Evolutionary conservation across 179 eudicot genomes (phyloP), one percentile per base, ranked within the genome.

Genomic region (Carnegiea gigantea): DNA sequence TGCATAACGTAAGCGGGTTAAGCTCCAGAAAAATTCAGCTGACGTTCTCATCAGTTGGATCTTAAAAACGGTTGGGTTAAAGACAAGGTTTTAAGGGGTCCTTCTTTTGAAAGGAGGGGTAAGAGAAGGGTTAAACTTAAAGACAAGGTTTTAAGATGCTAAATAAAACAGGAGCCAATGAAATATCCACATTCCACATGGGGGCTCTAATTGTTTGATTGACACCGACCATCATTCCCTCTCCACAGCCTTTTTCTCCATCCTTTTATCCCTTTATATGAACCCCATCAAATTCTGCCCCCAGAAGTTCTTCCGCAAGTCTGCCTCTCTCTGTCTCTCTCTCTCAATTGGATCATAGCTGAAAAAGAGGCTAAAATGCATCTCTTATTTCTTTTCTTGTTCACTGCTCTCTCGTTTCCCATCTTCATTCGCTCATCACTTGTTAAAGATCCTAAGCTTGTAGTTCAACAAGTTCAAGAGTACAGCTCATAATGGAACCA

Each of bases 311-410:
- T 12, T 67, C 72, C 40, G 2, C 13, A 67, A 67, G 40, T 28
- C 17, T 28, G 40, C 72, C 40, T 67, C 72, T 67, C 72, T 28
- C n/a, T n/a, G n/a, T n/a, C 0, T 67, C 72, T 67, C 17, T 4
- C 72, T n/a, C 68, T 67, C 72, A 67, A 28, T 28, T 14, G 72
- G 17, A 14, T 67, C 10, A 67, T 67, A 51, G 5, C 57, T 51
- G 14, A 13, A 51, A 51, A 51, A 51, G 57, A 51, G 57, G 57
- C 57, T 2, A 80, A 76, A 83, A 84, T 84, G 86, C 71, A 73
- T 43, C 46, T 77, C 44, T 78, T 81, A 81, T 64, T 73, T 84
- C 79, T 81, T 84, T 81, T 81, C 60, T 81, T 73, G 76, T 64
- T 77, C 60, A 64, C 81, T 64, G 60, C 68, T 70, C 20, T 81